These are phyloP conservation scores for Lanmaoa rubissima DNA, from an alignment of 768 basidiomycete genomes.

Conservation along the genomic window DNA sequence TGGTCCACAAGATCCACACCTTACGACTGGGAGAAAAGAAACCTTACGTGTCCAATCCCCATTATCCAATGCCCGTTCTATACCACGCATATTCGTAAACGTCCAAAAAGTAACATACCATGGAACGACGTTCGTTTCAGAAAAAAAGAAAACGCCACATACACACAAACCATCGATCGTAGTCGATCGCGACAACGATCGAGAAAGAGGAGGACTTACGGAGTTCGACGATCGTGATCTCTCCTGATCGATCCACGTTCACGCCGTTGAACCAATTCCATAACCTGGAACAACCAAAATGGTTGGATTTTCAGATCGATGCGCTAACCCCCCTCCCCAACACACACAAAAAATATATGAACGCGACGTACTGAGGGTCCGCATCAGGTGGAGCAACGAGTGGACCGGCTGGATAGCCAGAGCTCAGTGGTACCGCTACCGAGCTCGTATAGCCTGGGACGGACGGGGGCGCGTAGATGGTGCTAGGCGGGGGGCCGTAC, in stretches of 20 bases:
- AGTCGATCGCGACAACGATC: no score
- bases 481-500: constrained; percentile 9
- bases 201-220: constrained; percentile 42
- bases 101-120: no score
- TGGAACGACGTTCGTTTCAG: no score
- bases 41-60: constrained; percentile 78
- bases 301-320: no score
- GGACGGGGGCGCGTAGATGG: constrained; percentile 6
- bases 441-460: neutral
- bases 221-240: constrained; percentile 63
- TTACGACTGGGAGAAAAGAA: no score
- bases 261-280: constrained; percentile 75
- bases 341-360: neutral
- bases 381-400: constrained; percentile 45
- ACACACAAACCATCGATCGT: neutral
- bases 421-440: neutral
- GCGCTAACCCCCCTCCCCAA: no score
- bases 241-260: constrained; percentile 66
- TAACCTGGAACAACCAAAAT: constrained; percentile 40
- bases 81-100: no score
- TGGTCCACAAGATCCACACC: no score
- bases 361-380: constrained; percentile 64
- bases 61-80: constrained; percentile 43
- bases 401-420: neutral
- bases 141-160: neutral